Percentiles rank a stretch among this genome's conserved stretches.
These are phyloP conservation scores for Pseudonectria buxi DNA, from an alignment of 2,329 filamentous ascomycete species.

Conservation along the genomic window DNA sequence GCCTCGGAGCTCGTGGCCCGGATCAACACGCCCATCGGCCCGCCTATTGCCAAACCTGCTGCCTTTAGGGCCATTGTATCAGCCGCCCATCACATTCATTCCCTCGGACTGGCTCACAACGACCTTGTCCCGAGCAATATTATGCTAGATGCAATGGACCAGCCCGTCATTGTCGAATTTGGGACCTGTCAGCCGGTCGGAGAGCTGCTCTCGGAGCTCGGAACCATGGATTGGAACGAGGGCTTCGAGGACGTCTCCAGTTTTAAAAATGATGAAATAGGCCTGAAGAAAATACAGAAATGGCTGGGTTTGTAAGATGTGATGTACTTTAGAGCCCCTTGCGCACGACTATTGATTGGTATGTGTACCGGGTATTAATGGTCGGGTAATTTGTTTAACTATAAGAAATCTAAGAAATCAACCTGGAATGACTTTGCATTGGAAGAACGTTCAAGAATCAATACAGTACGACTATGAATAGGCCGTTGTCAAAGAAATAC, in stretches of 20 bases:
- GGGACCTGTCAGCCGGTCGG: conserved; percentile 21
- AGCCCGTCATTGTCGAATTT: conserved; percentile 29
- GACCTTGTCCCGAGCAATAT: conserved; percentile 29
- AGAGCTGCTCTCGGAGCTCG: not conserved
- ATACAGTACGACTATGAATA: no score
- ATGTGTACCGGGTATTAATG: no score
- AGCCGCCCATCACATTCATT: conserved; percentile 27
- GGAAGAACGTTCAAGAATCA: no score
- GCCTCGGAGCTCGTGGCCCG: not conserved
- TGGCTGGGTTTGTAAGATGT: not conserved
- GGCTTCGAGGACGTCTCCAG: not conserved
- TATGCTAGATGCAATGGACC: conserved; percentile 24
- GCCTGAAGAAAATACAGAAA: not conserved
- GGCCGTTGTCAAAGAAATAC: no score
- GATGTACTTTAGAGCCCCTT: no score
- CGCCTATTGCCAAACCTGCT: not conserved
- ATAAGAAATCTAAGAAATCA: no score
- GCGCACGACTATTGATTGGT: no score
- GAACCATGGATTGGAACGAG: conserved; percentile 1
- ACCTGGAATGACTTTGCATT: no score
- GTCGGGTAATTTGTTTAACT: no score
- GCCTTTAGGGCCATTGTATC: conserved; percentile 2
- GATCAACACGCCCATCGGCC: not conserved
- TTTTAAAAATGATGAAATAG: not conserved
- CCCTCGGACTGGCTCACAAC: conserved; percentile 27